Conservation (phyloP, 495 filamentous ascomycete species). For the Hypoxylon fuscum region DNA sequence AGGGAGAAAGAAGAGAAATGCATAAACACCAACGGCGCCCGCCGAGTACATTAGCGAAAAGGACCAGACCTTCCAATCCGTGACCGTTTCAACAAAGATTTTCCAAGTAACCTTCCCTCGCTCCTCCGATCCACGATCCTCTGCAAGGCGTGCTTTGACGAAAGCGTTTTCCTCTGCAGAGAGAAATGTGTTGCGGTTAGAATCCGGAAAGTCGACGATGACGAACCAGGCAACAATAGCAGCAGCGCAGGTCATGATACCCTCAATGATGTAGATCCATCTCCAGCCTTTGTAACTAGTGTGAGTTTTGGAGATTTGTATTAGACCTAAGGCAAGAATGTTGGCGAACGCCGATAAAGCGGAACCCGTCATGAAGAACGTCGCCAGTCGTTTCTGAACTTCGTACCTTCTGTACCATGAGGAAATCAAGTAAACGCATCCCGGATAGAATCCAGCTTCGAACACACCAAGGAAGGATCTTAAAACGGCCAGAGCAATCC, state of each 20-base stretch:
- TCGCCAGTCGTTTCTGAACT: conserved; percentile 64
- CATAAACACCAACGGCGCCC: conserved; percentile 57
- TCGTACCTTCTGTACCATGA: conserved; percentile 70
- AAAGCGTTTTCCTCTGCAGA: conserved; percentile 57
- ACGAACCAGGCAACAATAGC: conserved; percentile 54
- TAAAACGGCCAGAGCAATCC: conserved; percentile 58
- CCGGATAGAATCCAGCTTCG: conserved; percentile 69
- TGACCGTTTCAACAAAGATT: conserved; percentile 42
- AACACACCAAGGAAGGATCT: conserved; percentile 66
- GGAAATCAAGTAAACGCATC: conserved; percentile 67
- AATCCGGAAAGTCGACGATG: conserved; percentile 68
- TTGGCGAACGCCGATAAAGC: conserved; percentile 69
- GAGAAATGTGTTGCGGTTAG: conserved; percentile 57
- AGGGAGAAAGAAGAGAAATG: conserved; percentile 62
- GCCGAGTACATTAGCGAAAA: conserved; percentile 59
- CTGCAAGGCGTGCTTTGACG: conserved; percentile 62
- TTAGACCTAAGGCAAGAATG: conserved; percentile 66
- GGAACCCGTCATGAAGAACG: conserved; percentile 68
- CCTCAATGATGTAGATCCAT: conserved; percentile 68
- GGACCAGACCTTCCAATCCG: conserved; percentile 52
- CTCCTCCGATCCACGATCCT: conserved; percentile 61
- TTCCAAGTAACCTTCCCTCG: conserved; percentile 48
- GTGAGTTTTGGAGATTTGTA: conserved; percentile 66
- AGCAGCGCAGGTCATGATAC: conserved; percentile 49
- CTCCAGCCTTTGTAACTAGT: conserved; percentile 65